phyloP scores from a whole-genome alignment of 1,284 basidiomycete genomes.

The Ceratobasidium sp. region DNA sequence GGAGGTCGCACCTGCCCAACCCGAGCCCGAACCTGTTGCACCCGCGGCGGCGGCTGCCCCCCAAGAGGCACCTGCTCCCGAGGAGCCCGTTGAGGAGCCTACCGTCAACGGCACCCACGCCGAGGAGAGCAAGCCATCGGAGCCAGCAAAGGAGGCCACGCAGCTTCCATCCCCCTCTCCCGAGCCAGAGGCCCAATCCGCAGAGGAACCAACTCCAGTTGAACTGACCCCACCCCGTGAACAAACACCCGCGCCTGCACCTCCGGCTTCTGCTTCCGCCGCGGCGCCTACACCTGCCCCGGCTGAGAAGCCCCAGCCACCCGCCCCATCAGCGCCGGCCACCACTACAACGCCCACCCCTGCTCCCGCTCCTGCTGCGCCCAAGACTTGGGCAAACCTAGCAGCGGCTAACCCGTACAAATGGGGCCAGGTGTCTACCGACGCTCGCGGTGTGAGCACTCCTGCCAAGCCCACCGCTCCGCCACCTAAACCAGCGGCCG shows the following conservation, averaged over 20 bases:
- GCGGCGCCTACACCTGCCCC: constrained; percentile 51
- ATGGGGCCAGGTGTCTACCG: constrained; percentile 83
- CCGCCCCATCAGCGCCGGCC: constrained; percentile 52
- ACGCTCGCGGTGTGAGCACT: constrained; percentile 68
- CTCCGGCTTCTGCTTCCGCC: constrained; percentile 54
- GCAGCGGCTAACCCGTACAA: constrained; percentile 82
- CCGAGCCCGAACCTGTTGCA: constrained; percentile 52
- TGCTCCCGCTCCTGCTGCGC: constrained; percentile 63
- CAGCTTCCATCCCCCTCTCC: constrained; percentile 50
- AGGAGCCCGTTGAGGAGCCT: constrained; percentile 49
- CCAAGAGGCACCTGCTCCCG: constrained; percentile 51
- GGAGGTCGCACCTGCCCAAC: constrained; percentile 48
- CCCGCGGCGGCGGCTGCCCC: constrained; percentile 56
- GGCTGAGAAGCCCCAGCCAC: constrained; percentile 53
- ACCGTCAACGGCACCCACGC: constrained; percentile 43
- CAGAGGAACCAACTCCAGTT: constrained; percentile 49
- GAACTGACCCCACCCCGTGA: constrained; percentile 51
- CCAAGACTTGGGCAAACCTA: constrained; percentile 91
- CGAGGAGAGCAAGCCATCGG: constrained; percentile 28
- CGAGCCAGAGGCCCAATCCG: constrained; percentile 51
- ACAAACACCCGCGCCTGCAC: constrained; percentile 53
- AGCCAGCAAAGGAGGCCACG: constrained; percentile 45
- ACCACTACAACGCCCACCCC: constrained; percentile 57
- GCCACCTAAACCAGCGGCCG: constrained; percentile 64
- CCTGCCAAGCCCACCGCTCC: constrained; percentile 66